Evolutionary conservation across 2,329 filamentous ascomycete species (phyloP).

Genomic region (Bipolaris gigantea): DNA sequence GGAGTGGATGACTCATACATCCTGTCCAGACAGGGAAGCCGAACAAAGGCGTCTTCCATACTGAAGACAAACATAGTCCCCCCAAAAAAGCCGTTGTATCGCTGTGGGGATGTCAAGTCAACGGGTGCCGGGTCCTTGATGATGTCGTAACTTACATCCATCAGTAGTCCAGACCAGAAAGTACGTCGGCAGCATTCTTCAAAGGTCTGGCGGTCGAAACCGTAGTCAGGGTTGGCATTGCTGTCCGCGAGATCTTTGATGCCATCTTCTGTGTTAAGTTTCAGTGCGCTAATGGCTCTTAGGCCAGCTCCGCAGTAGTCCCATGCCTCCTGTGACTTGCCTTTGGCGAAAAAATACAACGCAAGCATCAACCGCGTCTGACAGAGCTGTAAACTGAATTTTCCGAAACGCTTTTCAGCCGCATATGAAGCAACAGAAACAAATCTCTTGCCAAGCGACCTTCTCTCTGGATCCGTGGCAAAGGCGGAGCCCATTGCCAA

Average conservation of each 20-base stretch:
- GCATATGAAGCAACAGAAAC: constrained; percentile 62
- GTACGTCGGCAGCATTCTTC: constrained; percentile 70
- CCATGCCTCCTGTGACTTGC: constrained; percentile 62
- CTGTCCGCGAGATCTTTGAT: constrained; percentile 49
- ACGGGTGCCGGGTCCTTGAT: constrained; percentile 35
- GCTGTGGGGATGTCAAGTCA: constrained; percentile 45
- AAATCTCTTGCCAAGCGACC: constrained; percentile 52
- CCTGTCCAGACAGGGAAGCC: constrained; percentile 64
- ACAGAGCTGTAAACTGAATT: constrained; percentile 64
- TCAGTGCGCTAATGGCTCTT: constrained; percentile 61
- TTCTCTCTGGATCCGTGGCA: constrained; percentile 51
- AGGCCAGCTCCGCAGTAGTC: constrained; percentile 66
- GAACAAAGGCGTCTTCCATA: constrained; percentile 66
- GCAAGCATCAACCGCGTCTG: constrained; percentile 69
- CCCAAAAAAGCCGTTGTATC: constrained; percentile 61
- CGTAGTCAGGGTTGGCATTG: constrained; percentile 56
- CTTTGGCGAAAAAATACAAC: constrained; percentile 66
- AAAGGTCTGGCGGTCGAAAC: constrained; percentile 59
- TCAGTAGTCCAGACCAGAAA: constrained; percentile 71
- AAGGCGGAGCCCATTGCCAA: constrained; percentile 62
- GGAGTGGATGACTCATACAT: constrained; percentile 64
- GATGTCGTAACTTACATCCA: constrained; percentile 59
- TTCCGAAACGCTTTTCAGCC: constrained; percentile 54
- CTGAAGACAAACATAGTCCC: constrained; percentile 59
- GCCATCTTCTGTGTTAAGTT: constrained; percentile 64